Evolutionary conservation across 768 basidiomycete species (phyloP), one percentile per base, ranked within the genome.

Genomic region (Astraeus odoratus): DNA sequence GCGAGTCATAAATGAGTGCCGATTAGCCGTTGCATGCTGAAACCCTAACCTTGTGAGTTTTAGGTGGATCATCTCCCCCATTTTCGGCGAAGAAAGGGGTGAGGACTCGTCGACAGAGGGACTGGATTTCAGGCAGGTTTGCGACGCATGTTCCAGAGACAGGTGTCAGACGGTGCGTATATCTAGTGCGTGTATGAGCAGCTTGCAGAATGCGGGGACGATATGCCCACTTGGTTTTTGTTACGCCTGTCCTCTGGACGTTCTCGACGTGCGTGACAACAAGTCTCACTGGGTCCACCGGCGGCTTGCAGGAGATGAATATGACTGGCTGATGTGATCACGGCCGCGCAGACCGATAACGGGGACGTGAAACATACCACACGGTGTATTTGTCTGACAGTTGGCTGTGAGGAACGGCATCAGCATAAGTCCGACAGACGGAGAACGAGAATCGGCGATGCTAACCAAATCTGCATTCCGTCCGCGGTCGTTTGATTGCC

Each of bases 231-330:
- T 78, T 72, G 33, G 86, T 88, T 34, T 73, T 72, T 3, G 81
- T 75, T 4, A 78, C 62, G 3, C 86, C 85, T 2, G 82, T 83
- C 15, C 60, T 64, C 47, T 78, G 63, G 2, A 90, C 75, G 44
- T 76, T 77, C 47, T 78, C 67, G 6, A 90, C 67, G 52, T 87
- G 77, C 40, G 75, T 76, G 16, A 74, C 56, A 22, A 87, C 77
- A 15, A 92, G 67, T 50, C 77, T 68, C 16, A 90, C 80, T 1
- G 89, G 86, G 57, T 91, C 81, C 19, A 89, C 71, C 0, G 88
- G 88, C 1, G 79, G 69, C 61, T 77, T 83, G 61, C 85, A 90
- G 8, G 86, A 81, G 36, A 92, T 83, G 60, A 88, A 89, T 22
- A 87, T 66, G 12, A 89, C 88, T 91, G 6, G 31, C 26, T 15